Evolutionary conservation across 2,329 filamentous ascomycete species (phyloP).

Genomic region (Ophiocordyceps sinensis): DNA sequence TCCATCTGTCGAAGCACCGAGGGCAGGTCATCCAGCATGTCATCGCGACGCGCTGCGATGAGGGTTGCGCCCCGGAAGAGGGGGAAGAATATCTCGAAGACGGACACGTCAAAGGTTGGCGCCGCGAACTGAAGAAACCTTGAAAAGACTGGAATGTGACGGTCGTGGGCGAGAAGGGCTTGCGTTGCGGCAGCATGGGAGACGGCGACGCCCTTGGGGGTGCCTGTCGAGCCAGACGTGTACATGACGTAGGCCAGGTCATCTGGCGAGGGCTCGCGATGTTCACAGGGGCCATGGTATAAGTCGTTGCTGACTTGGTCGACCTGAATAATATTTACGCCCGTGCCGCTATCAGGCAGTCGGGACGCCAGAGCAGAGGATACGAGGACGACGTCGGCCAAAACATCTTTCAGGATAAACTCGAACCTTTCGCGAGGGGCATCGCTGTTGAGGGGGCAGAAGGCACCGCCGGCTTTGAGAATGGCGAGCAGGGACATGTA

Average conservation of each 20-base stretch:
- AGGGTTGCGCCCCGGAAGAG: constrained; percentile 60
- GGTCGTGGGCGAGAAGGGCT: constrained; percentile 67
- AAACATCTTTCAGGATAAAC: constrained; percentile 70
- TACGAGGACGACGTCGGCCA: constrained; percentile 54
- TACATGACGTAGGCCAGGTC: constrained; percentile 81
- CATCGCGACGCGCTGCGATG: constrained; percentile 51
- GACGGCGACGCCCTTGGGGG: constrained; percentile 74
- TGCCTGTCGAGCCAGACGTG: constrained; percentile 79
- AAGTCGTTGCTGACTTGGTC: constrained; percentile 3
- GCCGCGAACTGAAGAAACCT: constrained; percentile 86
- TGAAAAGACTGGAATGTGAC: constrained; percentile 58
- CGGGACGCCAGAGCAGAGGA: constrained; percentile 29
- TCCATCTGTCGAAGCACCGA: constrained; percentile 46
- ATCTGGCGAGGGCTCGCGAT: constrained; percentile 12
- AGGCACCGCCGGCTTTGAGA: constrained; percentile 68
- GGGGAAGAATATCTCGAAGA: constrained; percentile 92
- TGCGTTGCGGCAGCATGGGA: constrained; percentile 72
- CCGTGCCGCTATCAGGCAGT: constrained; percentile 17
- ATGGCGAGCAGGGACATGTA: constrained; percentile 68
- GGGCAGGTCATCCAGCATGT: constrained; percentile 64
- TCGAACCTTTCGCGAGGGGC: constrained; percentile 60
- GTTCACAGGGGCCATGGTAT: background rate
- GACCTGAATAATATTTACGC: constrained; percentile 21
- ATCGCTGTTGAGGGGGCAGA: constrained; percentile 73
- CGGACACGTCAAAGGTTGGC: constrained; percentile 85